Evolutionary conservation across 1,284 basidiomycete species (phyloP), one percentile per base, ranked within the genome.

Genomic region (Ganoderma sinense): DNA sequence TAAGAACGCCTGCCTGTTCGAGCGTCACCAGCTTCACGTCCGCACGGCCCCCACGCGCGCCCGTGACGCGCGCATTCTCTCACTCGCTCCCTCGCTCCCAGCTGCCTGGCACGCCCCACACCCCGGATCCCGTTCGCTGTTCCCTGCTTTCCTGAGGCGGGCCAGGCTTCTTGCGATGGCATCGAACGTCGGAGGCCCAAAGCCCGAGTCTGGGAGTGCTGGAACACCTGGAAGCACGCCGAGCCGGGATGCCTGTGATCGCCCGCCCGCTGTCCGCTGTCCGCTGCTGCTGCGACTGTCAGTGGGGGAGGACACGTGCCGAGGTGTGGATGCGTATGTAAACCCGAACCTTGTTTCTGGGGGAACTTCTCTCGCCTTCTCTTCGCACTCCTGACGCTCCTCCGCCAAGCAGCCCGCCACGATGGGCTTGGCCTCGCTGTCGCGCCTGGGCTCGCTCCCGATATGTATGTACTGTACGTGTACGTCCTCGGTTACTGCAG

Each of bases 281-380:
- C 45, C 20, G 45, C 20, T 48, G 45, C 26, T 29, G 29, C 53
- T 29, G 40, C 40, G 41, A 36, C 7, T 36, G 36, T 36, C 40
- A 41, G 62, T 31, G 61, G 16, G 23, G n/a, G 23, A 10, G 23
- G 20, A 62, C 68, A 65, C 68, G 68, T 69, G 68, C 53, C 51
- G 26, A 56, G 36, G 40, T 69, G 64, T 69, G 68, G 68, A 69
- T 69, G 68, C 68, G 68, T 69, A 69, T 69, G 68, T 69, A 69
- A 69, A 69, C 68, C 23, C 64, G 41, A 69, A 69, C 68, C 64
- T 63, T 63, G 64, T 31, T 63, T 62, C 41, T 62, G 62, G 66
- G 67, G 55, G 62, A 56, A 36, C 62, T 68, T 58, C 62, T 62
- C 59, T 23, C 60, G 39, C 40, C 39, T 61, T 61, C 59, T 61